Evolutionary conservation across 2,329 filamentous ascomycete genomes (phyloP).

Genomic region (Ophiostoma piceae): DNA sequence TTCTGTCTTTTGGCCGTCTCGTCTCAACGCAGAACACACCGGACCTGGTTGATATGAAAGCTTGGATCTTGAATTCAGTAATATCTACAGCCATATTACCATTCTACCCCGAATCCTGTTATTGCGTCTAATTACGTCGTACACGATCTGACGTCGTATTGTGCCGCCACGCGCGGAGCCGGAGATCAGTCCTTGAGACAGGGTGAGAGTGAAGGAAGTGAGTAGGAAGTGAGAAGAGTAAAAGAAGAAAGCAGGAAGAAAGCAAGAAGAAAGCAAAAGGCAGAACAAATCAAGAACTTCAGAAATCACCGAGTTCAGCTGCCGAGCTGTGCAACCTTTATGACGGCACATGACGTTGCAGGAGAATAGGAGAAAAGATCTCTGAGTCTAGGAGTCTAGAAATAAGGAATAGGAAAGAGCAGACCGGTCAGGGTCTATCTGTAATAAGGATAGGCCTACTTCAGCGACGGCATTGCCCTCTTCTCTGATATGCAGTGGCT

Average conservation of each 20-base stretch:
- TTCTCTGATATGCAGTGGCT: background rate
- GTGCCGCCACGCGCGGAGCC: slow-evolving; percentile 2
- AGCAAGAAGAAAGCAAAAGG: background rate
- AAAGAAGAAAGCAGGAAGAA: background rate
- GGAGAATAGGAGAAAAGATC: background rate
- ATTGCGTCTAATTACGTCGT: background rate
- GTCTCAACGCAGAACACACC: background rate
- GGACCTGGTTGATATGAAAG: too few relatives aligned
- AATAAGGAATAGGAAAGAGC: background rate
- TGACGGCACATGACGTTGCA: slow-evolving; percentile 3
- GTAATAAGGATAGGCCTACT: background rate
- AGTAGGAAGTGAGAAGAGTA: background rate
- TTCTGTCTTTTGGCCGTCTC: background rate
- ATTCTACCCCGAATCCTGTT: slow-evolving; percentile 1
- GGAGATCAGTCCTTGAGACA: background rate
- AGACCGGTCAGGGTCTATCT: background rate
- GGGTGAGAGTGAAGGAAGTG: background rate
- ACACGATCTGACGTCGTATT: slow-evolving; percentile 10
- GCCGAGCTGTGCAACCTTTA: slow-evolving; percentile 4
- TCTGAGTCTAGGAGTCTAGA: too few relatives aligned
- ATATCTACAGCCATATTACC: background rate
- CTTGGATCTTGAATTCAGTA: background rate
- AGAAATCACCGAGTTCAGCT: background rate
- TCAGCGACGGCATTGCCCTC: background rate
- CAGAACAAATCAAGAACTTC: background rate